Percentiles rank a stretch among this genome's conserved stretches.
Conservation (phyloP, 2,329 filamentous ascomycete species). For the Pseudogymnoascus sp. region DNA sequence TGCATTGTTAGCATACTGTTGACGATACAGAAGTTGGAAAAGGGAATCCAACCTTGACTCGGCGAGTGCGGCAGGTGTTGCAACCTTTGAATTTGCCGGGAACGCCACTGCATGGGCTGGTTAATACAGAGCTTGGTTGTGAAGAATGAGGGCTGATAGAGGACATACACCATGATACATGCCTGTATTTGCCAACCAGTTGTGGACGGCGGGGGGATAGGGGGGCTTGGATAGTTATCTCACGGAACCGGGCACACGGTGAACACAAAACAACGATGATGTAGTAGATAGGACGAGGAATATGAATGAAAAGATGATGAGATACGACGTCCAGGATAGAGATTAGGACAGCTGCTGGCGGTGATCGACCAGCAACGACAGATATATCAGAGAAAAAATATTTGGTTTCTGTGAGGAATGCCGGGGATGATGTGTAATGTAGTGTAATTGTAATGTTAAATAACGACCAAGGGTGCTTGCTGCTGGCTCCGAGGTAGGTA, state of each 20-base stretch:
- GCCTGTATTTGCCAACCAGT: background rate
- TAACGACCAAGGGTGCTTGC: background rate
- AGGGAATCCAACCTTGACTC: constrained; percentile 47
- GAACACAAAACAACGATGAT: background rate
- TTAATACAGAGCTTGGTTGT: background rate
- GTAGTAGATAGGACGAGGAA: background rate
- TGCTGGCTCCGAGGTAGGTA: background rate
- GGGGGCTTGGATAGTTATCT: background rate
- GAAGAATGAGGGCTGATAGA: background rate
- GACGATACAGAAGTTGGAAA: background rate
- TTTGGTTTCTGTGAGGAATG: background rate
- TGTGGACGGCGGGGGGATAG: background rate
- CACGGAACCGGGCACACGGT: background rate
- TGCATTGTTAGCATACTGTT: background rate
- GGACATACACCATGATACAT: constrained; percentile 14
- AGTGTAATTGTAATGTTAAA: constrained; percentile 1
- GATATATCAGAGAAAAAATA: background rate
- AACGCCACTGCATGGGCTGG: constrained; percentile 50
- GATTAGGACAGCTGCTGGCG: background rate
- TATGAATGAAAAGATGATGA: background rate
- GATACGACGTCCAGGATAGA: background rate
- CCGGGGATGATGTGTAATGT: background rate
- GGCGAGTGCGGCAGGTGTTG: constrained; percentile 53
- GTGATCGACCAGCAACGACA: background rate
- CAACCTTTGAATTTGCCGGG: constrained; percentile 60